Evolutionary conservation across 2,329 filamentous ascomycete genomes (phyloP).

Genomic region (Neopestalotiopsis sp.): DNA sequence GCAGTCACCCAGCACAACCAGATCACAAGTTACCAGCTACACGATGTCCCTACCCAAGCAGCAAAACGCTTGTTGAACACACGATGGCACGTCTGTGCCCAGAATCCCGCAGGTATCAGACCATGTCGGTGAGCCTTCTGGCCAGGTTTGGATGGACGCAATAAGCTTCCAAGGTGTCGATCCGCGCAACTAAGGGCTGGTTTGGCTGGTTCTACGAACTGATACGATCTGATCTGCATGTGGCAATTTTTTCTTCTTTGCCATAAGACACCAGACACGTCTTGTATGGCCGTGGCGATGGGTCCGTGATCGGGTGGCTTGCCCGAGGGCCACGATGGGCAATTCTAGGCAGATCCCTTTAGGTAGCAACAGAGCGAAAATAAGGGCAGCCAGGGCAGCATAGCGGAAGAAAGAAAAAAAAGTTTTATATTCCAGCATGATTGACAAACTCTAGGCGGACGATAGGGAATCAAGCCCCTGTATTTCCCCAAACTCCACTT

Average conservation of each 20-base stretch:
- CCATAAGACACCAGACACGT: neutral
- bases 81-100: neutral
- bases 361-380: neutral
- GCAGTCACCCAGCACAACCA: neutral
- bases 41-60: neutral
- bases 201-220: neutral
- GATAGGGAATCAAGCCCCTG: slow-evolving; percentile 9
- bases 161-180: slow-evolving; percentile 9
- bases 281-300: neutral
- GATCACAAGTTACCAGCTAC: no score
- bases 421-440: neutral
- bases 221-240: slow-evolving; percentile 2
- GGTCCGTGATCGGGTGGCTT: neutral
- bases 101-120: neutral
- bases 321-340: slow-evolving; percentile 4
- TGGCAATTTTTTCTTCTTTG: neutral
- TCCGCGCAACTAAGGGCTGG: neutral
- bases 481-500: slow-evolving; percentile 7
- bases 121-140: slow-evolving; percentile 4
- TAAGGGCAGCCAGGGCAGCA: no score
- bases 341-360: neutral
- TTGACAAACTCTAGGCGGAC: neutral
- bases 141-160: neutral
- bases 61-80: neutral
- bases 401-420: neutral